Evolutionary conservation across 2,329 filamentous ascomycete genomes (phyloP), one percentile per base, ranked within the genome.

Genomic region (Plenodomus lindquistii): DNA sequence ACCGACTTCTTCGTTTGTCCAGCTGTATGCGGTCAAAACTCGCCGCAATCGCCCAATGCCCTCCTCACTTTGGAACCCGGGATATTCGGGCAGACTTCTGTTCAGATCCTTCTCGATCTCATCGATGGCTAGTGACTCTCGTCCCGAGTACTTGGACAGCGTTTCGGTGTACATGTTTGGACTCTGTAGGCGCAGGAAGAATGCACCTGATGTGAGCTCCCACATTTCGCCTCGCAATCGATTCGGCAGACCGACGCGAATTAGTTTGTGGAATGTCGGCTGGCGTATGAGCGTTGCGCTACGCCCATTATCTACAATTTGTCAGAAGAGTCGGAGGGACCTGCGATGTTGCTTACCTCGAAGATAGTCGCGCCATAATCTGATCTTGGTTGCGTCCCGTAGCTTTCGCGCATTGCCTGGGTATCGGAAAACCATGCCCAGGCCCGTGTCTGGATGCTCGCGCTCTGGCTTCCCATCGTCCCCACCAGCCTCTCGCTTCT

Each of bases 71-170:
- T 99, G 94, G 67, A 97, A 99, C 0, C 94, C 94, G 16, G 94
- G 91, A 70, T 99, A 99, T 73, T 99, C 94, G 1, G 94, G 94
- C 59, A 99, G 77, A 79, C 92, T 97, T 59, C 94, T 85, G 73
- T 99, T 99, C 41, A 99, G 77, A 69, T 99, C 94, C 73, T 99
- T 99, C 70, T 99, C 94, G 57, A 99, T 99, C 78, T 99, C 94
- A 70, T 99, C 94, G 61, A 97, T 97, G 37, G 94, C 94, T 52
- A 99, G 81, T 10, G 93, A 97, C 59, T 95, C 89, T 66, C 87
- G 84, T 7, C 94, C 94, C 6, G 87, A 84, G 62, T 87, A 92
- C 67, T 94, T 93, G 42, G 83, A 79, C 37, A 99, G 77, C 0
- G 92, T 97, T 48, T 99, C 90, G 37, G 82, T 77, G 66, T 93